Conservation (phyloP, 768 basidiomycete genomes). For the Neoboletus magnificus region DNA sequence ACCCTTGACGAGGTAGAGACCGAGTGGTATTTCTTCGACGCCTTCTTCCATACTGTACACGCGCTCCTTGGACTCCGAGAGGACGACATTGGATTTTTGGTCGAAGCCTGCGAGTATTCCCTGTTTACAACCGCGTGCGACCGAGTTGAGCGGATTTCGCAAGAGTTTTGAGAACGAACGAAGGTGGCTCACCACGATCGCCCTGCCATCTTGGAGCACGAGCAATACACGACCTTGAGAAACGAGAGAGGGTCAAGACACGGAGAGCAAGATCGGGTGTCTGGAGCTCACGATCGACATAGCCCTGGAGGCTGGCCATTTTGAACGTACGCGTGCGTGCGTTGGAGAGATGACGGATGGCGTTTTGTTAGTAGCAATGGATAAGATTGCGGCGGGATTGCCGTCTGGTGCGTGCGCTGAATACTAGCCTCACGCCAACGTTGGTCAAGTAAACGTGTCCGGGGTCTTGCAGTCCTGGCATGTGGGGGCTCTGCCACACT, state of each 20-base stretch:
- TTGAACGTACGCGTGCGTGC: slow-evolving; percentile 18
- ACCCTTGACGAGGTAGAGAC: slow-evolving; percentile 95
- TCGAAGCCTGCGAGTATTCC: slow-evolving; percentile 91
- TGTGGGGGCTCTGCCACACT: neutral
- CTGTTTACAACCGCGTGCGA: slow-evolving; percentile 37
- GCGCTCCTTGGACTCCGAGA: slow-evolving; percentile 91
- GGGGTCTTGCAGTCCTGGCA: neutral
- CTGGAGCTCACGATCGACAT: slow-evolving; percentile 71
- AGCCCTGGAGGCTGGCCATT: slow-evolving; percentile 91
- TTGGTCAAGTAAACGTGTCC: neutral
- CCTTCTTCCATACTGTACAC: slow-evolving; percentile 89
- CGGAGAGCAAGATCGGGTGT: neutral
- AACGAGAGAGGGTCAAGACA: neutral
- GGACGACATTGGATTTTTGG: slow-evolving; percentile 93
- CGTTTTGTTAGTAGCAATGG: neutral
- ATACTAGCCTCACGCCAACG: neutral
- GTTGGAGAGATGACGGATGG: slow-evolving; percentile 4
- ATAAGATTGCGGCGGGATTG: neutral
- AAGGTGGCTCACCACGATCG: slow-evolving; percentile 71
- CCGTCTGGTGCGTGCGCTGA: neutral
- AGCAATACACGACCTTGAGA: slow-evolving; percentile 80
- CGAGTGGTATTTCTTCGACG: slow-evolving; percentile 91
- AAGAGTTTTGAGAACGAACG: neutral
- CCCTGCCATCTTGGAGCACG: slow-evolving; percentile 93
- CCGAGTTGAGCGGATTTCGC: neutral